These are phyloP conservation scores for Kandelia obovata DNA, from an alignment of 345 rosid species.

Conservation along the genomic window DNA sequence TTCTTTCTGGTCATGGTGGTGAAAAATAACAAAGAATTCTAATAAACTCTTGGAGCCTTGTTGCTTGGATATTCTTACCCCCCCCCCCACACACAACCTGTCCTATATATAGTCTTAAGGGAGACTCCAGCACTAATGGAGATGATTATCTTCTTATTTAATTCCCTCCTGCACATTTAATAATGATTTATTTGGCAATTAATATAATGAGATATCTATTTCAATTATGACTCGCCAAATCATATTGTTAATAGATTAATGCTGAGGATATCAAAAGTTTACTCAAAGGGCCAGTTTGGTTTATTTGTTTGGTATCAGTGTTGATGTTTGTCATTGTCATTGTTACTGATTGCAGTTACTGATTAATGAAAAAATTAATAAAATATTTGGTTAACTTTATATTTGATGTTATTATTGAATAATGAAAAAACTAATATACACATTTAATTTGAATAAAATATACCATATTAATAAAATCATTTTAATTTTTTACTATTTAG, in stretches of 20 bases:
- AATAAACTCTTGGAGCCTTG: neutral
- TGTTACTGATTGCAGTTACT: no score
- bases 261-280: neutral
- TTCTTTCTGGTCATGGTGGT: slow-evolving; percentile 51
- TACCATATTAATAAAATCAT: no score
- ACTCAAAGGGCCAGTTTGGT: neutral
- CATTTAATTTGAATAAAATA: no score
- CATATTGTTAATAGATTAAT: no score
- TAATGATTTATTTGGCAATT: neutral
- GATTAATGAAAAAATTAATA: no score
- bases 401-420: no score
- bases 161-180: slow-evolving; percentile 5
- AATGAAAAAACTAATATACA: no score
- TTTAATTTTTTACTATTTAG: no score
- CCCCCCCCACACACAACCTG: neutral
- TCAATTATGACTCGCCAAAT: no score
- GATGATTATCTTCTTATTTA: neutral
- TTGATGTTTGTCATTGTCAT: no score
- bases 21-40: neutral
- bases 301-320: neutral
- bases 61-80: neutral
- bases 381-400: no score
- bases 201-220: no score
- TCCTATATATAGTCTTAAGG: slow-evolving; percentile 4
- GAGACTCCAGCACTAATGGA: neutral